These are phyloP conservation scores for Primulina huaijiensis DNA, from an alignment of 257 asterid genomes.

Conservation along the genomic window DNA sequence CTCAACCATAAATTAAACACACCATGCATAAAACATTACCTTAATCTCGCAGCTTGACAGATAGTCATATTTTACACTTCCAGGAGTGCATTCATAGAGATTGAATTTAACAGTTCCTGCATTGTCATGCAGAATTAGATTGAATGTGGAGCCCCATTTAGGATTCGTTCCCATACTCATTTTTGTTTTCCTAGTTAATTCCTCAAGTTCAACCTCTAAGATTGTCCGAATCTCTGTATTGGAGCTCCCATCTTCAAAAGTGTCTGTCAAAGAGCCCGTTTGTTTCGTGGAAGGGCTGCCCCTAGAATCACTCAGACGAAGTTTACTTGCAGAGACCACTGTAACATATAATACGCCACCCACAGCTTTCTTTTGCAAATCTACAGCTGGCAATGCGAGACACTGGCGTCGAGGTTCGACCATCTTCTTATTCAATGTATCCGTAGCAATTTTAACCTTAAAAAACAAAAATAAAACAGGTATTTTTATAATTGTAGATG, in stretches of 20 bases:
- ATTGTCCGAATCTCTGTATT: constrained; percentile 66
- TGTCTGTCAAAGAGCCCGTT: constrained; percentile 30
- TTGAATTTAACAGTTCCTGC: constrained; percentile 65
- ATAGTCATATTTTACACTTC: constrained; percentile 68
- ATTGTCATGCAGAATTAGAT: constrained; percentile 74
- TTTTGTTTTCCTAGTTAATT: constrained; percentile 74
- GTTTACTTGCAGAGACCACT: constrained; percentile 58
- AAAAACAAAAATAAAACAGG: constrained; percentile 14
- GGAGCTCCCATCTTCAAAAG: constrained; percentile 41
- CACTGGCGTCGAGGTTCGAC: constrained; percentile 95
- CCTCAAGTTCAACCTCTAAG: constrained; percentile 85
- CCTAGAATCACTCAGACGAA: constrained; percentile 47
- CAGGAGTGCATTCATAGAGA: constrained; percentile 74
- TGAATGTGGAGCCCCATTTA: constrained; percentile 75
- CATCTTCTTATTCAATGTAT: constrained; percentile 78
- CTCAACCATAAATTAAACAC: constrained; percentile 18
- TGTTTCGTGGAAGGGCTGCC: constrained; percentile 45
- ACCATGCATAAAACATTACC: constrained; percentile 40
- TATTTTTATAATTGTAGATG: background rate
- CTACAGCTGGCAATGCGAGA: constrained; percentile 72
- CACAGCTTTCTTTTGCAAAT: constrained; percentile 69
- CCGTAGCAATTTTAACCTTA: constrained; percentile 76
- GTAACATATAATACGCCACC: constrained; percentile 73
- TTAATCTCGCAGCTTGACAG: constrained; percentile 87
- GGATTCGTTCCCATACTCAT: constrained; percentile 65